A percentile compares a stretch with the other conserved stretches of the same genome.
phyloP scores from a whole-genome alignment of 2,329 filamentous ascomycete genomes.

The Trichoderma sp. region DNA sequence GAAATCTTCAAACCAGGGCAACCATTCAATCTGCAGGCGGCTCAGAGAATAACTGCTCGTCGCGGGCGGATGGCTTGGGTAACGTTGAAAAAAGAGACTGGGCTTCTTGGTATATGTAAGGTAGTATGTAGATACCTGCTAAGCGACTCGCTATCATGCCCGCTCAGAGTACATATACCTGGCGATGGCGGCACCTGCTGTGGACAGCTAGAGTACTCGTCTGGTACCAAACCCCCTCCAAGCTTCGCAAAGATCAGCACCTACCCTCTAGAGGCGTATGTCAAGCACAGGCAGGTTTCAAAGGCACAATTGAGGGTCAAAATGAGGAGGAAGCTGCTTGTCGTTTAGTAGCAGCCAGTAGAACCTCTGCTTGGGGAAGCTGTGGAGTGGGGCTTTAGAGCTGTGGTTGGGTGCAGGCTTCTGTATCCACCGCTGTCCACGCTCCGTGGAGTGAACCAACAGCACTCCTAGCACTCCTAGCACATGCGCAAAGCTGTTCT shows the following conservation, averaged over 20 bases:
- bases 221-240: not conserved
- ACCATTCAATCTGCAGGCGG: not conserved
- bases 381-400: constrained; percentile 5
- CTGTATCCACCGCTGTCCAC: constrained; percentile 2
- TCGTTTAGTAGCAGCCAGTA: not conserved
- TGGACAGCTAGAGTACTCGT: not conserved
- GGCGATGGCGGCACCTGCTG: not conserved
- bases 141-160: not conserved
- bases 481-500: not conserved
- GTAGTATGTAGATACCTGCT: not conserved
- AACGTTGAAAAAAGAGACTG: not conserved
- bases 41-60: not conserved
- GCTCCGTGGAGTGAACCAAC: constrained; percentile 1
- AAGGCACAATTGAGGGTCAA: not conserved
- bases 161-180: not conserved
- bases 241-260: not conserved
- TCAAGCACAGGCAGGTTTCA: not conserved
- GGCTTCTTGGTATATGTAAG: not conserved
- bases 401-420: constrained; percentile 1
- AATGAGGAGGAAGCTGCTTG: constrained; percentile 6
- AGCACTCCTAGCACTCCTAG: not conserved
- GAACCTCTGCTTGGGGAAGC: not conserved
- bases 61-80: constrained; percentile 2
- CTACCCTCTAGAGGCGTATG: not conserved
- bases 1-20: not conserved